A percentile compares a stretch with the other conserved stretches of the same genome.
Evolutionary conservation across 78 protist species (phyloP).

Genomic region (Dictyostelium intermedium): DNA sequence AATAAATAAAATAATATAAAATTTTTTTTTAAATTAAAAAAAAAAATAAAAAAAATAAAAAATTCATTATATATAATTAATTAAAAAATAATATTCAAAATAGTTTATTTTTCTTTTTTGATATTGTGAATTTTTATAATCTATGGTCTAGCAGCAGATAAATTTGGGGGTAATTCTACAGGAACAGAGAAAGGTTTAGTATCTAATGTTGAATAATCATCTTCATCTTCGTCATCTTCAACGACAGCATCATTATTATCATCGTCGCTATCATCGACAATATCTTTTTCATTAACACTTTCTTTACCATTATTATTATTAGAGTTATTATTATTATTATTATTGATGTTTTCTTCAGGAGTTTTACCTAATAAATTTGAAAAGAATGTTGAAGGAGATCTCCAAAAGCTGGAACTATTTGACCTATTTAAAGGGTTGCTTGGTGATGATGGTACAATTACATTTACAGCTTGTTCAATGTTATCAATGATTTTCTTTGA

Average conservation of each 20-base stretch:
- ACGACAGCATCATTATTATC: neutral
- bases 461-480: slow-evolving; percentile 24
- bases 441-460: slow-evolving; percentile 10
- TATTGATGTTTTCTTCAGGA: neutral
- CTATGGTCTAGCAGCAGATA: neutral
- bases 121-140: neutral
- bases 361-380: slow-evolving; percentile 2
- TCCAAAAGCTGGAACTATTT: slow-evolving; percentile 13
- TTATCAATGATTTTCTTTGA: neutral
- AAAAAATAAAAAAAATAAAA: too few species aligned
- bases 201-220: neutral
- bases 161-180: neutral
- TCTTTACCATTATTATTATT: neutral
- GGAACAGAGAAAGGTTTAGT: neutral
- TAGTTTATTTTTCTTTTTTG: neutral
- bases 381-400: slow-evolving; percentile 22
- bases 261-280: neutral
- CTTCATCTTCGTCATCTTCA: neutral
- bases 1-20: neutral
- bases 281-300: neutral
- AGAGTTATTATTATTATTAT: neutral
- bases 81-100: neutral
- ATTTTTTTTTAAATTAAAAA: neutral
- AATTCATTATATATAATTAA: too few species aligned
- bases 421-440: neutral